These are phyloP conservation scores for Pestalotiopsis sp. DNA, from an alignment of 2,329 filamentous ascomycete species.

Conservation along the genomic window DNA sequence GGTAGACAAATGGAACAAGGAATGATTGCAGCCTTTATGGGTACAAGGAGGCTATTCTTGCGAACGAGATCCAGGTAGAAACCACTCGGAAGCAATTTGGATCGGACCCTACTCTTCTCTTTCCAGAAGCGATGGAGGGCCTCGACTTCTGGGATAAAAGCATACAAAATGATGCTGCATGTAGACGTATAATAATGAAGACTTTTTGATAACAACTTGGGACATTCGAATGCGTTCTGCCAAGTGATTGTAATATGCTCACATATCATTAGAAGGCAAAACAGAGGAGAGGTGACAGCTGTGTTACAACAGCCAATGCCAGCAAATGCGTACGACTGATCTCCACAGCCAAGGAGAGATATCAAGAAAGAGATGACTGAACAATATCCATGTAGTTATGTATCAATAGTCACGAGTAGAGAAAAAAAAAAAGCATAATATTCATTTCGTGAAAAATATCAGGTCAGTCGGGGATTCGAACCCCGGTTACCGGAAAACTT, in stretches of 20 bases:
- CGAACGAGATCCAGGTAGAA: background rate
- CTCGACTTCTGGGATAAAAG: background rate
- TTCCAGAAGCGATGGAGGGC: background rate
- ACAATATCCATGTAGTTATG: too few species aligned
- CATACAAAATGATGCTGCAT: slow-evolving; percentile 16
- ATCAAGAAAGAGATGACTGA: too few species aligned
- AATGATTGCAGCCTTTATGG: slow-evolving; percentile 15
- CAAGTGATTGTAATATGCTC: background rate
- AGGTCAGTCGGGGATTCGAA: too few species aligned
- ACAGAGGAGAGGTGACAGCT: background rate
- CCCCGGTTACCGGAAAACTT: too few species aligned
- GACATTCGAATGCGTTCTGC: background rate
- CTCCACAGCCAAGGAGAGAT: too few species aligned
- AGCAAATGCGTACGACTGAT: background rate
- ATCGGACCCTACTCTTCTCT: background rate
- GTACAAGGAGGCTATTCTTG: slow-evolving; percentile 14
- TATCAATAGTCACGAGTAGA: too few species aligned
- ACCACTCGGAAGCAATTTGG: background rate
- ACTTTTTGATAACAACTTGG: slow-evolving; percentile 13
- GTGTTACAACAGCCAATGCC: background rate
- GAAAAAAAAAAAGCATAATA: too few species aligned
- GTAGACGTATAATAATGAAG: slow-evolving; percentile 44
- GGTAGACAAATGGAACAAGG: slow-evolving; percentile 8
- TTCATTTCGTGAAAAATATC: too few species aligned
- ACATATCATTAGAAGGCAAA: too few species aligned